Base-by-base conservation (phyloP, 164 flowering plant genomes). In the Macadamia tetraphylla region DNA sequence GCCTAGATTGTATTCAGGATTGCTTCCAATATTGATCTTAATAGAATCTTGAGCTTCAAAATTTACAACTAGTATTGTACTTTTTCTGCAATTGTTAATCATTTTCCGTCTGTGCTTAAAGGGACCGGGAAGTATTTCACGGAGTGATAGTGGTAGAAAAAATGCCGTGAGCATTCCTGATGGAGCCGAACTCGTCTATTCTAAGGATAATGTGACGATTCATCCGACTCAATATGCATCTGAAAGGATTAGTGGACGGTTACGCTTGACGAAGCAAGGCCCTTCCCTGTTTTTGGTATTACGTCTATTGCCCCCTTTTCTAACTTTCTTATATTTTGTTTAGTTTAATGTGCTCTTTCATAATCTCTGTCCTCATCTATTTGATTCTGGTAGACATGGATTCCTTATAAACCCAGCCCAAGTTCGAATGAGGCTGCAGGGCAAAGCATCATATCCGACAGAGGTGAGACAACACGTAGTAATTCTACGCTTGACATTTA, bases 201-300 rank as follows among this genome's bases (percentile, higher is more conserved):
- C 73, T 73, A 95, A 88, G 82, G 98, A 95, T 58, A 89, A 95
- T 79, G 99, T 95, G 58, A 69, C 99, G 1, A 88, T 95, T 82
- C 99, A 95, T 76, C 99, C 99, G 1, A 85, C 96, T 29, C 99
- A 92, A 80, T 88, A 79, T 68, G 90, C 96, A 5, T 85, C 96
- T 7, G 97, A 94, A 79, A 79, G 97, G 77, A 95, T 95, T 30
- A 89, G 97, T 63, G 99, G 99, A 13, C 79, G 98, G 43, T 76
- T 95, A 77, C 87, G 83, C 82, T 77, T 95, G 48, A 86, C 87
- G 55, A 92, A 92, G 81, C 92, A 87, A 81, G 93, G 85, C 10
- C 70, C 86, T 66, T 78, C 84, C 59, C 80, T 95, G 18, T 89
- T 87, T 67, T 73, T 95, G 94, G 99, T 95, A 84, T 32, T 58